These are phyloP conservation scores for Botrytis galanthina DNA, from an alignment of 2,329 filamentous ascomycete genomes.

Conservation along the genomic window DNA sequence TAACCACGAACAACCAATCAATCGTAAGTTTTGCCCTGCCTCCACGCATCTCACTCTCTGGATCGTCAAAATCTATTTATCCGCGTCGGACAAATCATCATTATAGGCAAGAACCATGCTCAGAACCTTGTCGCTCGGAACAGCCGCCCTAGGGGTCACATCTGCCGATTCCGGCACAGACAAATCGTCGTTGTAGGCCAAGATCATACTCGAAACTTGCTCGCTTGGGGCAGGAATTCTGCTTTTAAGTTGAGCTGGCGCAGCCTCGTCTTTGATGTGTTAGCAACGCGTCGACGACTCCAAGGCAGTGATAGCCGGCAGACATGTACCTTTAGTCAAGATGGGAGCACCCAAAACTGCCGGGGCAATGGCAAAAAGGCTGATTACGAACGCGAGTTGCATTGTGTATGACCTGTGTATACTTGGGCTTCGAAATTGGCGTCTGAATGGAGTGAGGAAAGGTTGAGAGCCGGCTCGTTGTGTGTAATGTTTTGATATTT, in stretches of 20 bases:
- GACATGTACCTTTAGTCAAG: background rate
- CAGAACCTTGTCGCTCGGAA: background rate
- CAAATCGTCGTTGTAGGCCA: background rate
- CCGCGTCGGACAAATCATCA: background rate
- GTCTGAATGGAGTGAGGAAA: background rate
- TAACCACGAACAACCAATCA: background rate
- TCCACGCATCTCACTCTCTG: background rate
- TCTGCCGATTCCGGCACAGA: background rate
- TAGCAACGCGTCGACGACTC: background rate
- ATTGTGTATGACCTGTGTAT: background rate
- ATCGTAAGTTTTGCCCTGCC: background rate
- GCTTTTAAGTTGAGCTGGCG: background rate
- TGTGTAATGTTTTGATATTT: background rate
- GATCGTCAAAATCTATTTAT: background rate
- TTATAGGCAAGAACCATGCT: background rate
- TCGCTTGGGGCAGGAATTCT: background rate
- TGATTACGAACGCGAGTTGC: background rate
- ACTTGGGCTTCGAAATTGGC: too few relatives aligned
- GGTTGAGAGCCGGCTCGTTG: background rate
- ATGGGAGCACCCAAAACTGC: background rate
- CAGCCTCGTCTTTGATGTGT: background rate
- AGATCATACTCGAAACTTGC: background rate
- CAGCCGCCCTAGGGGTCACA: background rate
- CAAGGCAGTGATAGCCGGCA: background rate
- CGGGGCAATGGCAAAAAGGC: background rate